A percentile compares a stretch with the other conserved stretches of the same genome.
Evolutionary conservation across 108 stramenopile genomes (phyloP).

Genomic region (Phaeodactylum tricornutum): DNA sequence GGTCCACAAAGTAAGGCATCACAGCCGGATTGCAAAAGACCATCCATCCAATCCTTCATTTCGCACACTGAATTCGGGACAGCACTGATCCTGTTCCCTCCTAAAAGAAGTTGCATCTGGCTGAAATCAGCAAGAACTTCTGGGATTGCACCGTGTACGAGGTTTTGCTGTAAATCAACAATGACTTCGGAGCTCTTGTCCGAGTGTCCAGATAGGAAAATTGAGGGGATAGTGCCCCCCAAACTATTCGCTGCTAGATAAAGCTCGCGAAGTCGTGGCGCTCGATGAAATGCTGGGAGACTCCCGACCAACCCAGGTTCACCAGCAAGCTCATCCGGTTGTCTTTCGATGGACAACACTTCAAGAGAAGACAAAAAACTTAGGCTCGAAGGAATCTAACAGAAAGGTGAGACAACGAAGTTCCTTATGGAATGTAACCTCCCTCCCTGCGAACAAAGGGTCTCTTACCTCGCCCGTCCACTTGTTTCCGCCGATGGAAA

Average conservation of each 20-base stretch:
- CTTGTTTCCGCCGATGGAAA: background rate
- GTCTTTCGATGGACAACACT: background rate
- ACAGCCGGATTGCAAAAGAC: conserved; percentile 48
- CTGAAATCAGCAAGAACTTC: conserved; percentile 10
- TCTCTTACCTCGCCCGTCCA: too few relatives aligned
- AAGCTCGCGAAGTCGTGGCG: conserved; percentile 14
- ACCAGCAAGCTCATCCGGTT: background rate
- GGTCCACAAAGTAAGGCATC: conserved; percentile 67
- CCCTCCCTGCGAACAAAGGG: too few relatives aligned
- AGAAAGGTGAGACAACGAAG: too few relatives aligned
- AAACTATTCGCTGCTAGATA: conserved; percentile 30
- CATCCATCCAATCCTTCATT: conserved; percentile 34
- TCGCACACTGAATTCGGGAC: conserved; percentile 19
- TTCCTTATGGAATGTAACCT: too few relatives aligned
- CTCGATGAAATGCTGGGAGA: conserved; percentile 19
- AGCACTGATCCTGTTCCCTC: conserved; percentile 26
- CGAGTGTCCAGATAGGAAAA: conserved; percentile 15
- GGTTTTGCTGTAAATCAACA: conserved; percentile 25
- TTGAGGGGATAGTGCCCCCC: conserved; percentile 22
- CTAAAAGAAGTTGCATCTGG: conserved; percentile 20
- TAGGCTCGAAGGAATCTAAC: background rate
- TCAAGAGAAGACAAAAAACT: background rate
- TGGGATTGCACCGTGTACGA: conserved; percentile 23
- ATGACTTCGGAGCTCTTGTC: conserved; percentile 17
- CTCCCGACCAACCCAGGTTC: conserved; percentile 22